These are phyloP conservation scores for Brassica nigra DNA, from an alignment of 345 rosid genomes.

Conservation along the genomic window DNA sequence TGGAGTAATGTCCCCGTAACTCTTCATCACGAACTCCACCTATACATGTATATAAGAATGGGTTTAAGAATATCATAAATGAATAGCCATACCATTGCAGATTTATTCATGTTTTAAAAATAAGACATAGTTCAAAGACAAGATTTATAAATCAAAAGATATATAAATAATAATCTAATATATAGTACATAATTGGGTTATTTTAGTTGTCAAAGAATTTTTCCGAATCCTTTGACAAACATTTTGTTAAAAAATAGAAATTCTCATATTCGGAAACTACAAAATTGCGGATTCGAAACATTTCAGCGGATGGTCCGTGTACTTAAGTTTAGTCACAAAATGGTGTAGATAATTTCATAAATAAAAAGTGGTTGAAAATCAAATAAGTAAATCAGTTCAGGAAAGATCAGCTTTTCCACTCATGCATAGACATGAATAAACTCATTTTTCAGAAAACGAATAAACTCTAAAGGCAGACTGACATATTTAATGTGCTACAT, in stretches of 20 bases:
- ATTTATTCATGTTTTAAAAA: background rate
- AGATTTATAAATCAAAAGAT: slow-evolving; percentile 7
- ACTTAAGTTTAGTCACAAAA: background rate
- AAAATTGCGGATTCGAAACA: slow-evolving; percentile 6
- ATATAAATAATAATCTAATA: background rate
- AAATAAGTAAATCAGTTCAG: background rate
- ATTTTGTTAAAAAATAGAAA: background rate
- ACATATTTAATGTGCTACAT: background rate
- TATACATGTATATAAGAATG: slow-evolving; percentile 14
- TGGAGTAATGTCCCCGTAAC: slow-evolving; percentile 66
- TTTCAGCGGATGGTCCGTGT: background rate
- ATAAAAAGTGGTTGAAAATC: background rate
- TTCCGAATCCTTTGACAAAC: background rate
- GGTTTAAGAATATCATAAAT: background rate
- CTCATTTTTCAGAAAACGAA: background rate
- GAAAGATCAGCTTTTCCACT: background rate
- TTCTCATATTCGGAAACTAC: slow-evolving; percentile 1
- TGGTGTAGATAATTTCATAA: background rate
- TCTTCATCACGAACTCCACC: slow-evolving; percentile 94
- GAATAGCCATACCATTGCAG: background rate
- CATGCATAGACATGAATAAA: background rate
- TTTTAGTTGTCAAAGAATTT: background rate
- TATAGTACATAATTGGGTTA: background rate
- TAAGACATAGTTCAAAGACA: background rate
- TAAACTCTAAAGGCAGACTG: background rate